Evolutionary conservation across 192 early-diverging fungal genomes (phyloP).

Genomic region (Mortierella alpina): DNA sequence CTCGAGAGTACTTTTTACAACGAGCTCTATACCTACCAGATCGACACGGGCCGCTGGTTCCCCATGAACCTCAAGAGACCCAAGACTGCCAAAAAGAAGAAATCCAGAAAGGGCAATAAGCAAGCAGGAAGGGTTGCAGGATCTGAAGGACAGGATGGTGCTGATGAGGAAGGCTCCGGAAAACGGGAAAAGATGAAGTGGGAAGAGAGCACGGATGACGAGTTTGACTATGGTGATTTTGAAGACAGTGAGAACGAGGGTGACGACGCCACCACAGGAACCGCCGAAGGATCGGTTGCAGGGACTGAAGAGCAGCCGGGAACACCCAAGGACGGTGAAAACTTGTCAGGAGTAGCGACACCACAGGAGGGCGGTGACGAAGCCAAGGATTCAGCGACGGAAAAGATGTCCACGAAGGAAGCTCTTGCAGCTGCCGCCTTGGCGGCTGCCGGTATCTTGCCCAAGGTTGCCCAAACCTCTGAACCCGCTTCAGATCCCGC

Average conservation of each 20-base stretch:
- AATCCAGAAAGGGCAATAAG: conserved; percentile 49
- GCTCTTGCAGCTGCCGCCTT: conserved; percentile 45
- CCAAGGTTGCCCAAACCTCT: conserved; percentile 14
- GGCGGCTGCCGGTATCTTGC: conserved; percentile 47
- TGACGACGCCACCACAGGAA: conserved; percentile 12
- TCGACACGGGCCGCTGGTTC: conserved; percentile 73
- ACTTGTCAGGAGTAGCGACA: conserved; percentile 1
- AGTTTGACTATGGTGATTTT: conserved; percentile 54
- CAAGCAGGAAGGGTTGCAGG: conserved; percentile 8
- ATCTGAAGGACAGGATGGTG: not conserved
- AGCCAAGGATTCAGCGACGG: not conserved
- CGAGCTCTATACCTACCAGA: conserved; percentile 69
- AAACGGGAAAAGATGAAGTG: conserved; percentile 53
- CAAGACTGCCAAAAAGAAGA: conserved; percentile 58
- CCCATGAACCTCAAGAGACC: conserved; percentile 60
- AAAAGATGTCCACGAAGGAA: conserved; percentile 23
- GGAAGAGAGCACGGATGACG: conserved; percentile 52
- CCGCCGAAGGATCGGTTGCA: not conserved
- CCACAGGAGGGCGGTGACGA: conserved; percentile 1
- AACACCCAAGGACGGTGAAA: conserved; percentile 3
- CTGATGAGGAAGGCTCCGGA: conserved; percentile 31
- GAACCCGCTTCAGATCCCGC: conserved; percentile 6
- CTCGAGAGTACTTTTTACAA: conserved; percentile 69
- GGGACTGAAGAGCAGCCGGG: not conserved
- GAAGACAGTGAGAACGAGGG: conserved; percentile 52